Base-by-base conservation (phyloP, 805 yeast species). In the Torulaspora indica region DNA sequence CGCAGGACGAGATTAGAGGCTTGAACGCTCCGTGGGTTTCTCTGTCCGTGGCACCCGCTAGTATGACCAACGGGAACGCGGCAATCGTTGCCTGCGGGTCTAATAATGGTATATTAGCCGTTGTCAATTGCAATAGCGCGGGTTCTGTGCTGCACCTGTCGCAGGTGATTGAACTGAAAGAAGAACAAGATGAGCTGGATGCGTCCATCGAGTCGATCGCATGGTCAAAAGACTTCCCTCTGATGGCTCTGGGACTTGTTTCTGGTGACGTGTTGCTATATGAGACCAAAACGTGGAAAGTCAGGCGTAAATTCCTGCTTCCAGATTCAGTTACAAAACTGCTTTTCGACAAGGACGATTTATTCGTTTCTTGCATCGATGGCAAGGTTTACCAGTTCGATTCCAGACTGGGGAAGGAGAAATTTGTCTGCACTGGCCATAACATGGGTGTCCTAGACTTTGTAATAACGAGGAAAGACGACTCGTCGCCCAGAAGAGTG, bases 391-490 rank as follows among this genome's bases (percentile, higher is more conserved):
- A 82, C 66, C 81, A 83, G 64, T 89, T 88, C 85, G 97, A 93
- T 65, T 81, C 85, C 5, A 81, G 96, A 69, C 82, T 89, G 2
- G 95, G 95, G 46, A 79, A 76, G 47, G 81, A 78, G 57, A 66
- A 83, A 46, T 85, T 83, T 69, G 82, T 75, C 27, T 93, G 95
- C 51, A 79, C 79, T 32, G 99, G 98, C 17, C 98, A 93, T 64
- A 85, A 84, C 66, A 85, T 86, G 85, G 98, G 98, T 50, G 81
- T 93, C 14, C 74, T 93, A 51, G 97, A 88, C 57, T 91, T 93
- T 61, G 80, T 83, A 14, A 60, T 82, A 34, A 77, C 80, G 45
- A 80, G 78, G 32, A 68, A 76, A 36, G 49, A 47, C 39, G 51
- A 40, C 22, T 45, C 43, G 18, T 22, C 41, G 22, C 42, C 40